Percentiles rank a stretch among this genome's conserved stretches.
These are phyloP conservation scores for Colletotrichum ledebouriae DNA, from an alignment of 2,329 filamentous ascomycete species.

Conservation along the genomic window DNA sequence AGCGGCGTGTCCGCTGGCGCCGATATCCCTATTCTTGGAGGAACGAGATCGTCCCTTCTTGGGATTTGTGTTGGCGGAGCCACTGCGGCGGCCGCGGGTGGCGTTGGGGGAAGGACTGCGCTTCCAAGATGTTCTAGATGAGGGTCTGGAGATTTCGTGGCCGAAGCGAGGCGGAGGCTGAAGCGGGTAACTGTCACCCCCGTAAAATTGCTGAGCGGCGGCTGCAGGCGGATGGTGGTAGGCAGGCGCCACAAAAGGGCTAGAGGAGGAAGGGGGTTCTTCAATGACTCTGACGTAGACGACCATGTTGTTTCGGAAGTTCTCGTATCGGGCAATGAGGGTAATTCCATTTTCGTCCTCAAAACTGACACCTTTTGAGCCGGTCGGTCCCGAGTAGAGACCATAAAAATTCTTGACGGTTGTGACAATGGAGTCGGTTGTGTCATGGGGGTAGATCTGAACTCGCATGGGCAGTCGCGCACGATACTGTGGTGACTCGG, in stretches of 20 bases:
- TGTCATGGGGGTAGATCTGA: conserved; percentile 95
- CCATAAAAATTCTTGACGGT: conserved; percentile 99
- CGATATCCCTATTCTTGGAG: conserved; percentile 73
- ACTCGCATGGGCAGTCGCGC: conserved; percentile 87
- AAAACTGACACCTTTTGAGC: conserved; percentile 89
- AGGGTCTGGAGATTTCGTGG: conserved; percentile 75
- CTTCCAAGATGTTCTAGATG: conserved; percentile 78
- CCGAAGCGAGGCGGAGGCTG: conserved; percentile 65
- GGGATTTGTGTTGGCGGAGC: conserved; percentile 72
- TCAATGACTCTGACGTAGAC: conserved; percentile 92
- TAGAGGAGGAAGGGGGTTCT: conserved; percentile 61
- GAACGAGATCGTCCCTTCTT: conserved; percentile 80
- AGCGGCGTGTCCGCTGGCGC: conserved; percentile 58
- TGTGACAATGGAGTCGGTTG: conserved; percentile 96
- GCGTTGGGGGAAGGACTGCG: conserved; percentile 83
- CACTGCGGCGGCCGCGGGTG: conserved; percentile 80
- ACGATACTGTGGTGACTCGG: conserved; percentile 75
- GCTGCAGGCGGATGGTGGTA: conserved; percentile 66
- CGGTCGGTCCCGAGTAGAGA: conserved; percentile 80
- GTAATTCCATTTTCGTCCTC: conserved; percentile 91
- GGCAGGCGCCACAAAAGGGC: conserved; percentile 64
- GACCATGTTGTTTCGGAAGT: conserved; percentile 91
- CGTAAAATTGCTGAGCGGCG: conserved; percentile 67
- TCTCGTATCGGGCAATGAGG: conserved; percentile 95
- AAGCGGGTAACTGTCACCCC: conserved; percentile 64